These are phyloP conservation scores for Gossypium bickii DNA, from an alignment of 345 rosid species.

Conservation along the genomic window DNA sequence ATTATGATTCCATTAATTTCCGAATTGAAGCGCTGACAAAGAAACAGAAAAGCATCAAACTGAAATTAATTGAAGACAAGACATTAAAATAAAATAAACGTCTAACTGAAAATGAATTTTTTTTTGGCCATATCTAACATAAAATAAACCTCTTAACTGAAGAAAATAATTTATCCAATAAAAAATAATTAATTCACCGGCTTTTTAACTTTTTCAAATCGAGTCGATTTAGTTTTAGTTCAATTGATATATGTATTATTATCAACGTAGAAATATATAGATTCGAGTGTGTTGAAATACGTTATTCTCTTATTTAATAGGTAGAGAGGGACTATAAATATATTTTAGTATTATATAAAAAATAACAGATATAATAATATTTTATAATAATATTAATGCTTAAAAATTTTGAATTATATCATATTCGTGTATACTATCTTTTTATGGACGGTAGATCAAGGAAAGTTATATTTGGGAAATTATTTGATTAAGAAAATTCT, in stretches of 20 bases:
- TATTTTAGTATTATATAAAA: too few species aligned
- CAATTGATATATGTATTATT: fast-evolving
- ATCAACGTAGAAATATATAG: fast-evolving
- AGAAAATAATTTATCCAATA: not conserved
- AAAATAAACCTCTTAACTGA: not conserved
- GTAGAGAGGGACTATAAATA: fast-evolving
- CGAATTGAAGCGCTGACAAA: not conserved
- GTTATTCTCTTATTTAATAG: too few species aligned
- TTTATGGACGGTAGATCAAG: too few species aligned
- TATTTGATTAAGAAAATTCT: too few species aligned
- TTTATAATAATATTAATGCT: too few species aligned
- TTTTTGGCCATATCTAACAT: too few species aligned
- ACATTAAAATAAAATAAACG: not conserved
- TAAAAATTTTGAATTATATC: too few species aligned
- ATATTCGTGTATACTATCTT: too few species aligned
- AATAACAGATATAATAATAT: too few species aligned
- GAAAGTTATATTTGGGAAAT: too few species aligned
- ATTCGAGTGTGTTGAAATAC: fast-evolving
- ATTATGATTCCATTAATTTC: not conserved
- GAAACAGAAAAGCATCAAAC: not conserved
- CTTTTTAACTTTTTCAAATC: not conserved
- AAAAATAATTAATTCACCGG: not conserved
- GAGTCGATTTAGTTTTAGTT: too few species aligned
- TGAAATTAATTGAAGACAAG: not conserved
- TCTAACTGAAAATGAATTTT: not conserved